Base-by-base conservation (phyloP, 2,329 filamentous ascomycete species). In the Xylariaceae sp. region DNA sequence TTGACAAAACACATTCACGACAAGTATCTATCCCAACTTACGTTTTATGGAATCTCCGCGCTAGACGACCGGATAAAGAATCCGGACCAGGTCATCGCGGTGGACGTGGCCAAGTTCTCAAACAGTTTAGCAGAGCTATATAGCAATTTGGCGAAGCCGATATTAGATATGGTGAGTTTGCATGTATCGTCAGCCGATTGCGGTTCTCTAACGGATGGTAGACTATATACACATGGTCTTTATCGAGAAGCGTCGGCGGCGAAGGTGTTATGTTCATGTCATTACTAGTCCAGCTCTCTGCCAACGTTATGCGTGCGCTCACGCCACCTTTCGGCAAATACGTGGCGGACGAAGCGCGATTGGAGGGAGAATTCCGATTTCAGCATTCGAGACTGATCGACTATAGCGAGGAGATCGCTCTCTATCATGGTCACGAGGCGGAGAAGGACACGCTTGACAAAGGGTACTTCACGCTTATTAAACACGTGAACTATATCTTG, bases 51-150 rank as follows among this genome's bases (percentile, higher is more conserved):
- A 2, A 89, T 99, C 50, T 96, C 93, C 1, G 92, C 95, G 0
- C 81, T 99, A 37, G 95, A 99, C 68, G 95, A 99, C 72, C 87
- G 95, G 70, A 96, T 99, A 81, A 96, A 97, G 80, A 99, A 99
- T 70, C 91, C 95, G 2, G 95, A 99, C 71, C 95, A 99, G 75
- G 83, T 99, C 43, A 96, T 99, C 66, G 95, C 93, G 0, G 93
- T 98, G 23, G 95, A 99, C 71, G 91, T 99, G 9, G 90, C 93
- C 59, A 93, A 95, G 67, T 99, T 99, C 77, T 95, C 93, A 21
- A 96, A 96, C 73, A 96, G 91, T 66, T 76, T 98, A 59, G 93
- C 95, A 1, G 93, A 98, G 73, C 78, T 99, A 6, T 99, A 99
- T 74, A 96, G 93, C 60, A 98, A 98, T 71, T 78, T 99, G 40